Evolutionary conservation across 1,139 yeast genomes (phyloP).

Genomic region (Candida sojae): DNA sequence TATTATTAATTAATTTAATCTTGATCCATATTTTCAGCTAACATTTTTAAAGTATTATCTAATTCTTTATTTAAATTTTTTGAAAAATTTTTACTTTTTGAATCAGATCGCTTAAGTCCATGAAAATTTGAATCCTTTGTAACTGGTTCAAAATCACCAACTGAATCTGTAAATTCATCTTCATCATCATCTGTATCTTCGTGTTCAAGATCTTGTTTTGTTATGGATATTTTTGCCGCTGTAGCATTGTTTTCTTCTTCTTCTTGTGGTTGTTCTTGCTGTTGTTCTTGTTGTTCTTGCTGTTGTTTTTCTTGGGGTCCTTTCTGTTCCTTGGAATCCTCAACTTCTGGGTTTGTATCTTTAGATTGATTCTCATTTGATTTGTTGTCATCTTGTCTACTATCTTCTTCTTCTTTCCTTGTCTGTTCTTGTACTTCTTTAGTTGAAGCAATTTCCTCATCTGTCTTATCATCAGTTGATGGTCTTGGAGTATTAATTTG

Average conservation of each 20-base stretch:
- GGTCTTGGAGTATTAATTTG: neutral
- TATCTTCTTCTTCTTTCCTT: neutral
- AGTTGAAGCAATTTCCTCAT: no score
- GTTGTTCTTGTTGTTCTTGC: neutral
- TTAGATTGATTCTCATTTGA: no score
- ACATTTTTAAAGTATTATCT: constrained; percentile 42
- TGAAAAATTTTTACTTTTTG: constrained; percentile 26
- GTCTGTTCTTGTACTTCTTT: no score
- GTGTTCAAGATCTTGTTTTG: neutral
- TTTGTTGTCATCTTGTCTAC: no score
- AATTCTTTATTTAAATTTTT: constrained; percentile 34
- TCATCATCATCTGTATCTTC: constrained; percentile 9
- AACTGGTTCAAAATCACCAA: constrained; percentile 3
- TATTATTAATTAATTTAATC: no score
- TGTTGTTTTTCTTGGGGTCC: neutral
- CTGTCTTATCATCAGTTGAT: neutral
- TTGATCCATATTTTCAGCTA: constrained; percentile 36
- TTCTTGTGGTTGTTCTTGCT: neutral
- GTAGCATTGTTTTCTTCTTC: neutral
- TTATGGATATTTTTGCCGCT: neutral
- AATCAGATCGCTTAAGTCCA: constrained; percentile 20
- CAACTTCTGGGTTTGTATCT: no score
- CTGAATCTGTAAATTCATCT: constrained; percentile 18
- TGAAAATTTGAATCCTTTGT: neutral
- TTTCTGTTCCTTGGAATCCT: neutral